Evolutionary conservation across 2,329 filamentous ascomycete genomes (phyloP).

Genomic region (Claviceps sp.): DNA sequence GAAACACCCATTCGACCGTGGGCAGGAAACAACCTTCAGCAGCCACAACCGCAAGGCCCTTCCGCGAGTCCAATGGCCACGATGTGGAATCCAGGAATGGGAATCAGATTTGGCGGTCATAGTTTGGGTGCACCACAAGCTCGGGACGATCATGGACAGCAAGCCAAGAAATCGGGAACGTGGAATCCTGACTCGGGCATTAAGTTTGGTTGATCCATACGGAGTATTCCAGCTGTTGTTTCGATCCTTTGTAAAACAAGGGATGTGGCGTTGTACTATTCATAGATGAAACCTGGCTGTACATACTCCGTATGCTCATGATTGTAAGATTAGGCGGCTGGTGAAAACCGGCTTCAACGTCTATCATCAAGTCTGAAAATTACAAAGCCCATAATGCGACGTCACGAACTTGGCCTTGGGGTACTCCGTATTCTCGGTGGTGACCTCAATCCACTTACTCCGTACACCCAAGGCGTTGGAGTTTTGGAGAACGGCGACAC

Average conservation of each 20-base stretch:
- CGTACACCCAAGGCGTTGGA: too few relatives aligned
- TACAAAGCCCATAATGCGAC: too few relatives aligned
- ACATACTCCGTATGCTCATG: too few relatives aligned
- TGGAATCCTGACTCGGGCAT: conserved; percentile 50
- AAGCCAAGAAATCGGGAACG: conserved; percentile 22
- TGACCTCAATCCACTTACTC: not conserved
- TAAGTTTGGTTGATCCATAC: conserved; percentile 31
- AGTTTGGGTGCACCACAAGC: conserved; percentile 9
- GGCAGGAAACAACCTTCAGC: conserved; percentile 44
- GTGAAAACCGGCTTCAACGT: too few relatives aligned
- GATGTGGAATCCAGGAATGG: conserved; percentile 65
- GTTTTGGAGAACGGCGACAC: too few relatives aligned
- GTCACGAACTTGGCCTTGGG: not conserved
- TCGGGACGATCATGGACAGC: conserved; percentile 11
- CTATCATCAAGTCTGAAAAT: too few relatives aligned
- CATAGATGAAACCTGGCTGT: not conserved
- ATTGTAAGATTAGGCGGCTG: too few relatives aligned
- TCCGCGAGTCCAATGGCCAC: conserved; percentile 18
- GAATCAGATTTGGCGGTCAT: conserved; percentile 58
- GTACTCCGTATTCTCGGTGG: not conserved
- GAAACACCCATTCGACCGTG: conserved; percentile 47
- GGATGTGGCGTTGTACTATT: not conserved
- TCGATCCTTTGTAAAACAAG: not conserved
- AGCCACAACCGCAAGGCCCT: conserved; percentile 33
- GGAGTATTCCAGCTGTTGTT: not conserved